Conservation (phyloP, 2,329 filamentous ascomycete genomes). For the Lizonia empirigonia region DNA sequence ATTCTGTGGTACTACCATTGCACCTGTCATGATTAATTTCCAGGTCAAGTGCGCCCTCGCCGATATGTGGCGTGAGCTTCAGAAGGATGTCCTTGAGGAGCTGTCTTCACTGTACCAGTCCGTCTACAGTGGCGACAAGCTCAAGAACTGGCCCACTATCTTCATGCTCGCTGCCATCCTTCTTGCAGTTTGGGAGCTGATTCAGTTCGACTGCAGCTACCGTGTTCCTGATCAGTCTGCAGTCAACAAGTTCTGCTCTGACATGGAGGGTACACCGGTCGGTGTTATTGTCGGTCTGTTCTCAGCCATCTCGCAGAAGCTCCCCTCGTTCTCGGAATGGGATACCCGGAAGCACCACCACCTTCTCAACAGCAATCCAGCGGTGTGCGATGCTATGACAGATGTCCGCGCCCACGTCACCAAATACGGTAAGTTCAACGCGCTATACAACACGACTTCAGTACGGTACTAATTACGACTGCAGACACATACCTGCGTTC, state of each 20-base stretch:
- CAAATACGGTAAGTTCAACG: conserved; percentile 78
- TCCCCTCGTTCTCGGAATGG: conserved; percentile 92
- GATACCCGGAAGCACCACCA: conserved; percentile 90
- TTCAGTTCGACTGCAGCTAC: conserved; percentile 98
- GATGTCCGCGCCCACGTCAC: conserved; percentile 91
- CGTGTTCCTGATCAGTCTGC: conserved; percentile 81
- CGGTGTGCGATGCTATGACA: conserved; percentile 94
- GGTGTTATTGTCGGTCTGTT: conserved; percentile 96
- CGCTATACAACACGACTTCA: conserved; percentile 7
- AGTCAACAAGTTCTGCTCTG: conserved; percentile 91
- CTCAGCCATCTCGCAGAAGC: conserved; percentile 96
- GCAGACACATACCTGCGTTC: conserved; percentile 85
- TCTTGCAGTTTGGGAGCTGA: conserved; percentile 95
- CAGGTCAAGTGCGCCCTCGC: conserved; percentile 97
- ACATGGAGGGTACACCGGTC: conserved; percentile 96
- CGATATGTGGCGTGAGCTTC: conserved; percentile 96
- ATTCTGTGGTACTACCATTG: conserved; percentile 87
- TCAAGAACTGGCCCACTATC: conserved; percentile 99
- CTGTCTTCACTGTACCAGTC: conserved; percentile 93
- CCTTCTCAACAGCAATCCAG: conserved; percentile 84
- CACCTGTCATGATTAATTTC: conserved; percentile 99
- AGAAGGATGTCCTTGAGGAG: conserved; percentile 95
- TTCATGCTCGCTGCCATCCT: conserved; percentile 96
- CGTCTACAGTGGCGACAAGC: conserved; percentile 94
- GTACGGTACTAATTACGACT: conserved; percentile 50